Conservation (phyloP, 2,329 filamentous ascomycete species). For the Chalaropsis ovoidea region DNA sequence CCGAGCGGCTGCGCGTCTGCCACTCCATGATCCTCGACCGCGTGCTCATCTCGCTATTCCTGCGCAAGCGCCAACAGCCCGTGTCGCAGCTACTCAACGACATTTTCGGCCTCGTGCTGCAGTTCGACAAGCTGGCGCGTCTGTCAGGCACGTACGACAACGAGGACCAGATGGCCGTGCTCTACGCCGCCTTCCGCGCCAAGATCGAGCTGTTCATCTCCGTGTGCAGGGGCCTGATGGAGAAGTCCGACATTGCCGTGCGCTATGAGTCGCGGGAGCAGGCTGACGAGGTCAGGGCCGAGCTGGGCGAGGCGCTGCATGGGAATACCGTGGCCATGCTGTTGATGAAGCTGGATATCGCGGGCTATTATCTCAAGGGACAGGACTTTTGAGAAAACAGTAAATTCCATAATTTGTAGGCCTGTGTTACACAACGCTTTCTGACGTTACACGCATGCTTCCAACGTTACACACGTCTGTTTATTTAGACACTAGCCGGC, state of each 20-base stretch:
- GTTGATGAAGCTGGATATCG: constrained; percentile 60
- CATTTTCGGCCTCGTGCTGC: constrained; percentile 61
- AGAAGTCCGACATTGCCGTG: constrained; percentile 45
- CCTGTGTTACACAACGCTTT: too few relatives aligned
- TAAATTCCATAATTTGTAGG: background rate
- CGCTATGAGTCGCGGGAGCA: constrained; percentile 31
- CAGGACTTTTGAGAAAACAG: constrained; percentile 3
- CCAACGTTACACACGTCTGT: too few relatives aligned
- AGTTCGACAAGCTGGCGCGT: constrained; percentile 50
- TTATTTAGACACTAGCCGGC: too few relatives aligned
- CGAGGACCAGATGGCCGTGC: constrained; percentile 31
- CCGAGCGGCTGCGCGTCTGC: constrained; percentile 55
- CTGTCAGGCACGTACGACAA: constrained; percentile 33
- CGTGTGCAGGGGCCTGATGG: constrained; percentile 57
- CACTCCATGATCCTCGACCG: constrained; percentile 66
- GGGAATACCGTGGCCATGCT: constrained; percentile 59
- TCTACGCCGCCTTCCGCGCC: constrained; percentile 59
- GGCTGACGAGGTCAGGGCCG: constrained; percentile 32
- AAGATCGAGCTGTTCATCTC: constrained; percentile 65
- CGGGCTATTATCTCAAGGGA: constrained; percentile 47
- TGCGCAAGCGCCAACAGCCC: constrained; percentile 64
- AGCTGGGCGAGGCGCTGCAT: constrained; percentile 34
- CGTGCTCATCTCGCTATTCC: constrained; percentile 62
- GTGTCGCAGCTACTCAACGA: constrained; percentile 64
- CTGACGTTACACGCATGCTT: too few relatives aligned